Evolutionary conservation across 1,284 basidiomycete genomes (phyloP).

Genomic region (Leccinum colubrinum): DNA sequence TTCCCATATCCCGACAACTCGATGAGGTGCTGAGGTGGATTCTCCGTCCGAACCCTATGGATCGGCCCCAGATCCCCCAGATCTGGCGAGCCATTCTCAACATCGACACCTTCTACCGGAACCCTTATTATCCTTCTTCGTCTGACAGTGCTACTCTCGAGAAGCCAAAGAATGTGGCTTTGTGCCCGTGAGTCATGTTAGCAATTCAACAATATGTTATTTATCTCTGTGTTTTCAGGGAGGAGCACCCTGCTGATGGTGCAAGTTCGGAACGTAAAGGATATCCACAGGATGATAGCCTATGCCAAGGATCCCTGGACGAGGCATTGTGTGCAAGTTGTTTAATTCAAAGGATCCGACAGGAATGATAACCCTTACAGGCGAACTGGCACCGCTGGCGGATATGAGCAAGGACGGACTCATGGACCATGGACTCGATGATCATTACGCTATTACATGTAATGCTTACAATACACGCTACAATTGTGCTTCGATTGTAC

Average conservation of each 20-base stretch:
- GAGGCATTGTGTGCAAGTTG: background rate
- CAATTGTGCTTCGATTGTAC: background rate
- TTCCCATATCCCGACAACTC: slow-evolving; percentile 67
- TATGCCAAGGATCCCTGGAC: background rate
- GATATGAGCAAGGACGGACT: background rate
- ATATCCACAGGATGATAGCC: background rate
- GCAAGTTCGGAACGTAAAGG: background rate
- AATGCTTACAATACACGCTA: background rate
- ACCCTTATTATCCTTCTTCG: slow-evolving; percentile 24
- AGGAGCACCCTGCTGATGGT: background rate
- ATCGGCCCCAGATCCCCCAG: slow-evolving; percentile 61
- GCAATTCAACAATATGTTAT: background rate
- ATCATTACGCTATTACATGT: no score
- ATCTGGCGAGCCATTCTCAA: slow-evolving; percentile 57
- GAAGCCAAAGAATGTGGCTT: background rate
- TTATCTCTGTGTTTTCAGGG: background rate
- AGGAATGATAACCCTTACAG: no score
- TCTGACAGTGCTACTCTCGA: background rate
- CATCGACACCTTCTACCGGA: slow-evolving; percentile 69
- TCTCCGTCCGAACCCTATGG: slow-evolving; percentile 51
- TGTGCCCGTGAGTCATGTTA: background rate
- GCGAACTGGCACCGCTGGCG: no score
- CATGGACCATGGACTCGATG: background rate
- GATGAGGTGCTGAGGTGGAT: slow-evolving; percentile 57
- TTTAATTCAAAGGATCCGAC: background rate